Percentiles rank a stretch among this genome's conserved stretches.
These are phyloP conservation scores for Scedosporium apiospermum DNA, from an alignment of 2,329 filamentous ascomycete species.

Conservation along the genomic window DNA sequence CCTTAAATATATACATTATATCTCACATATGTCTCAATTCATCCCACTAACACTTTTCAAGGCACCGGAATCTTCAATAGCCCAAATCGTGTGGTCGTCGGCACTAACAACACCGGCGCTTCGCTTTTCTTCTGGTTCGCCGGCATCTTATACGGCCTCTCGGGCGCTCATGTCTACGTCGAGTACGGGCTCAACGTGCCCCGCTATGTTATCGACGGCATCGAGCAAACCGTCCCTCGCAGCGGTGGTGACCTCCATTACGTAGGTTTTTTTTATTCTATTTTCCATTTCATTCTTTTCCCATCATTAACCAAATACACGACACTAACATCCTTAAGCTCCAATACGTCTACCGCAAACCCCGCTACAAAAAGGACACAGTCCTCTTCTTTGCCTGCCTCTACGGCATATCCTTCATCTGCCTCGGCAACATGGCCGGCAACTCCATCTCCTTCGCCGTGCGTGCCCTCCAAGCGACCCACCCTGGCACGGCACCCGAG, in stretches of 20 bases:
- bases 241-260: slow-evolving; percentile 39
- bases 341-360: slow-evolving; percentile 32
- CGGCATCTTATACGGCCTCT: slow-evolving; percentile 26
- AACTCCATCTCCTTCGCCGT: slow-evolving; percentile 38
- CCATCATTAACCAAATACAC: neutral
- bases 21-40: too few relatives aligned
- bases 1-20: too few relatives aligned
- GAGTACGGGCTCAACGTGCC: slow-evolving; percentile 38
- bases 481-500: slow-evolving; percentile 13
- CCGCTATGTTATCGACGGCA: slow-evolving; percentile 26
- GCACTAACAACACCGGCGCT: slow-evolving; percentile 21
- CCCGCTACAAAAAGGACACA: slow-evolving; percentile 22
- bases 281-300: neutral
- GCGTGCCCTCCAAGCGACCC: slow-evolving; percentile 26
- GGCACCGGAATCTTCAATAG: slow-evolving; percentile 28
- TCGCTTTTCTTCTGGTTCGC: slow-evolving; percentile 30
- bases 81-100: slow-evolving; percentile 21
- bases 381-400: slow-evolving; percentile 31
- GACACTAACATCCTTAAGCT: slow-evolving; percentile 15
- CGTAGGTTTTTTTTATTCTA: slow-evolving; percentile 10
- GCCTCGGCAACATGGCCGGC: slow-evolving; percentile 37
- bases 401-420: slow-evolving; percentile 33
- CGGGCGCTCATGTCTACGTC: slow-evolving; percentile 27
- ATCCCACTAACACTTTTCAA: slow-evolving; percentile 6
- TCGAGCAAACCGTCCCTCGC: slow-evolving; percentile 30